These are phyloP conservation scores for Cenococcum geophilum DNA, from an alignment of 495 filamentous ascomycete genomes.

Conservation along the genomic window DNA sequence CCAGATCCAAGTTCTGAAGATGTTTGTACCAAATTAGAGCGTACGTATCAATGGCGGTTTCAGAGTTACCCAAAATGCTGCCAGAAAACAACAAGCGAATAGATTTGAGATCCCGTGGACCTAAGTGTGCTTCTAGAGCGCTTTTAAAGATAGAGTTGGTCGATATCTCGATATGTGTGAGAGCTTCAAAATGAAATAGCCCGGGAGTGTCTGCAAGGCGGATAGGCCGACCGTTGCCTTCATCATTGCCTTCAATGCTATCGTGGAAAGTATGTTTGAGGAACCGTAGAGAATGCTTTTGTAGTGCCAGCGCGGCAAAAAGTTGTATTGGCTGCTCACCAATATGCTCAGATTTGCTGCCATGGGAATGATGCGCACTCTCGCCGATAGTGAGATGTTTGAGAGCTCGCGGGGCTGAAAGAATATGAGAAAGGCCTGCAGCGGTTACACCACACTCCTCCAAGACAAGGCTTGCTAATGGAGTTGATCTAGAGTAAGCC, in stretches of 20 bases:
- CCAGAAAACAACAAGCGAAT: too few relatives aligned
- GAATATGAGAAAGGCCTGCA: background rate
- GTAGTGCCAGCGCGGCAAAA: background rate
- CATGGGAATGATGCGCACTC: background rate
- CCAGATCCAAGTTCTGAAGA: background rate
- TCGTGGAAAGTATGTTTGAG: background rate
- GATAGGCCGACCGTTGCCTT: background rate
- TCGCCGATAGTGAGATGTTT: slow-evolving; percentile 3
- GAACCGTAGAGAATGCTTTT: background rate
- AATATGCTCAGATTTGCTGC: background rate
- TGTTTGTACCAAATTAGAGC: background rate
- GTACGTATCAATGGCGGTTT: background rate
- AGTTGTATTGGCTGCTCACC: background rate
- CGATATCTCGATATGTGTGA: too few relatives aligned
- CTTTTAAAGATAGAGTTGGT: too few relatives aligned
- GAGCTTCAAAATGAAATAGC: background rate
- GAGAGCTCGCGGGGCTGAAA: background rate
- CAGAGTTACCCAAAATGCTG: too few relatives aligned
- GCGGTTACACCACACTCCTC: slow-evolving; percentile 2
- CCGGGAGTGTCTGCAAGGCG: background rate
- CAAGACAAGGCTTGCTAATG: slow-evolving; percentile 3
- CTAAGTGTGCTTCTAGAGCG: too few relatives aligned
- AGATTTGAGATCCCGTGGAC: too few relatives aligned
- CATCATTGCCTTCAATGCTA: background rate
- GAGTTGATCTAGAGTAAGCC: background rate